Base-by-base conservation (phyloP, 2,329 filamentous ascomycete species). In the Ophiognomonia clavigignenti-juglandacearum region DNA sequence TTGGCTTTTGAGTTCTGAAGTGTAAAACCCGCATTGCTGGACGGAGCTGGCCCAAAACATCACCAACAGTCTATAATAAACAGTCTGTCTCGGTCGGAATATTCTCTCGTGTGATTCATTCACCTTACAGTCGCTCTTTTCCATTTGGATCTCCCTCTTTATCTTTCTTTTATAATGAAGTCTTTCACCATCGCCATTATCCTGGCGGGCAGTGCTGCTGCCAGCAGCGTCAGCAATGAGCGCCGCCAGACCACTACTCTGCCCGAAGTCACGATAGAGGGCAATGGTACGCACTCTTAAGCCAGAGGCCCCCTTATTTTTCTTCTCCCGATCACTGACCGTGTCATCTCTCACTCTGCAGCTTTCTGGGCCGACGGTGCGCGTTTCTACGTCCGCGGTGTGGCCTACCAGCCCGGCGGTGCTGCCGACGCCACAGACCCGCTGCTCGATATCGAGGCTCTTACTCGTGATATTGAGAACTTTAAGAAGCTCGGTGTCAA, bases 401-500 rank as follows among this genome's bases (percentile, higher is more conserved):
- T 82, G 39, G 78, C 80, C 65, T 82, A 82, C 64, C 78, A 82
- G 63, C 78, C 78, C n/a, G 78, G 77, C 51, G 78, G 78, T 53
- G 74, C 77, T 23, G 73, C 77, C 3, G 66, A 65, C 50, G 70
- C 73, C 55, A 44, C 57, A 16, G 90, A 96, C 62, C 89, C 90
- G 51, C 83, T 96, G 45, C 82, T 87, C 53, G 83, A 95, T 59
- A 62, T 72, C 22, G 67, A 67, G 3, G 69, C 75, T 60, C 95
- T 91, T 78, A 77, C 80, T 64, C 85, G 90, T 54, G 89, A 95
- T 61, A 85, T 96, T 57, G 69, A 71, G 41, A 75, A 88, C 63
- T 95, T 96, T 80, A 80, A 88, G 73, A 79, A 89, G 56, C 75
- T 96, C 40, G 89, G 89, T 38, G 73, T 96, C 70, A 96, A 96